Base-by-base conservation (phyloP, 257 asterid species). In the Solanum pimpinellifolium region DNA sequence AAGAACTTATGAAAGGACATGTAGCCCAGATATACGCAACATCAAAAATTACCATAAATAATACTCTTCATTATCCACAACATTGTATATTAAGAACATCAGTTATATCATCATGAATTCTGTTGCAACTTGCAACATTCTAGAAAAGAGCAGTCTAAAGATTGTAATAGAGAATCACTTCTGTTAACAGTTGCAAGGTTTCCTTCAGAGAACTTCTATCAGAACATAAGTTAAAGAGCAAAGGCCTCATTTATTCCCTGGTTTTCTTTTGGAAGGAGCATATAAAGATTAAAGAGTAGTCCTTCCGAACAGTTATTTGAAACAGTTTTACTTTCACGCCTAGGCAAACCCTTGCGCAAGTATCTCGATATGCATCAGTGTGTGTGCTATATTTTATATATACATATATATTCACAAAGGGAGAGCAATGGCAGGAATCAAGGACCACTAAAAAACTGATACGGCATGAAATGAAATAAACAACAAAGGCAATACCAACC, bases 401-500 rank as follows among this genome's bases (percentile, higher is more conserved):
- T 18, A 73, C 27, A 73, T 20, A 35, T 35, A 72, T 12, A 76
- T 10, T 5, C 37, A 75, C 29, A 49, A 9, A 75, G 72, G 66
- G 83, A 10, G 69, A 82, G 47, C 7, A 27, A 65, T 6, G 65
- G 66, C 44, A 9, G 49, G 78, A 84, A 73, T 81, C 41, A 60
- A 39, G 33, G 86, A 46, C 46, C 29, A 27, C 37, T 37, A 72
- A 33, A 65, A 77, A 46, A 14, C 31, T 37, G 82, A 77, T 68
- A 39, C 39, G 23, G 44, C 42, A 25, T 80, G 84, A 80, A 80
- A 46, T 15, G 41, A 46, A 27, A 47, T 47, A 27, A 80, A 47
- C 68, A 76, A 35, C 59, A 47, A 80, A 80, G 6, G 60, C 29
- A 25, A 9, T 62, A 94, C 98, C 62, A 85, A 97, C 99, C 98